Evolutionary conservation across 2,329 filamentous ascomycete genomes (phyloP).

Genomic region (Colletotrichum sp.): DNA sequence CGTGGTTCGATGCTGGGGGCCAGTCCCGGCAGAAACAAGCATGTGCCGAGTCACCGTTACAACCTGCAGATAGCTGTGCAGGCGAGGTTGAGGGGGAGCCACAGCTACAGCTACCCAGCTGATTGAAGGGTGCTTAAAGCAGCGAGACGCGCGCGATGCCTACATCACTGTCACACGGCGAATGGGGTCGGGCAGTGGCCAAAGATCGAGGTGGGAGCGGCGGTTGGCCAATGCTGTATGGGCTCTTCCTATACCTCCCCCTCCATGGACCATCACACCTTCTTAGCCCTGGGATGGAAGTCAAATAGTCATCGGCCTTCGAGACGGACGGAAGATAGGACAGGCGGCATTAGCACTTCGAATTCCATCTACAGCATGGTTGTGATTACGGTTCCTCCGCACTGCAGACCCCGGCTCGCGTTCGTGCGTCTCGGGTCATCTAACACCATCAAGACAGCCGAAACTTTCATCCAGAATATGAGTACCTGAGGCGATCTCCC

Average conservation of each 20-base stretch:
- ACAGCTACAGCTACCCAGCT: background rate
- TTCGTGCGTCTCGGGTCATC: background rate
- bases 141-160: background rate
- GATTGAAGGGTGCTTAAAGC: slow-evolving; percentile 3
- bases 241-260: background rate
- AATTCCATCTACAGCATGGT: background rate
- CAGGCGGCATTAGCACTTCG: background rate
- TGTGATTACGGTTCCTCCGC: background rate
- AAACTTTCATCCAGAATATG: background rate
- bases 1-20: slow-evolving; percentile 14
- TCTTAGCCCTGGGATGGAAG: background rate
- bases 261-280: background rate
- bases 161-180: background rate
- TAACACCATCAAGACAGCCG: background rate
- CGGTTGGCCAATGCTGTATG: background rate
- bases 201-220: background rate
- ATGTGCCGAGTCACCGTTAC: slow-evolving; percentile 21
- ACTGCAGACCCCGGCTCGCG: background rate
- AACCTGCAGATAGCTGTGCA: slow-evolving; percentile 14
- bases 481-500: background rate
- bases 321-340: background rate
- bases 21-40: slow-evolving; percentile 21
- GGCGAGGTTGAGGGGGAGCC: background rate
- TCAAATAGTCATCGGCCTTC: background rate
- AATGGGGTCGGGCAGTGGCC: background rate